Percentiles rank a stretch among this genome's conserved stretches.
phyloP scores from a whole-genome alignment of 2,329 filamentous ascomycete genomes.

The Periconia digitata region DNA sequence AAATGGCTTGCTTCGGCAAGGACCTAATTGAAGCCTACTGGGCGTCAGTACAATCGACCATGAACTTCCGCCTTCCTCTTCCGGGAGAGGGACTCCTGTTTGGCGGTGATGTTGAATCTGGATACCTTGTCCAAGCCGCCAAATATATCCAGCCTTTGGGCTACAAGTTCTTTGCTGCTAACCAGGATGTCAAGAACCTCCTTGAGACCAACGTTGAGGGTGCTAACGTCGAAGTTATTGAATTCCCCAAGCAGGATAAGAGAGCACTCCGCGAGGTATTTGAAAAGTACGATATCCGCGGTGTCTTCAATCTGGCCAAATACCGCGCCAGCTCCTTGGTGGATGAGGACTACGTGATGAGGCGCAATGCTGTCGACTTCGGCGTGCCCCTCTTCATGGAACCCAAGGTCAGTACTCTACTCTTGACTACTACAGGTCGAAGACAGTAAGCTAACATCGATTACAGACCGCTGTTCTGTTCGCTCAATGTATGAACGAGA shows the following conservation, averaged over 20 bases:
- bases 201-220: conserved; percentile 72
- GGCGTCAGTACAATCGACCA: conserved; percentile 91
- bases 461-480: conserved; percentile 88
- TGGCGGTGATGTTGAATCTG: conserved; percentile 76
- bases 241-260: conserved; percentile 97
- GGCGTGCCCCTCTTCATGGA: conserved; percentile 98
- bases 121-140: conserved; percentile 74
- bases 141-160: conserved; percentile 85
- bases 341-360: conserved; percentile 98
- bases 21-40: conserved; percentile 96
- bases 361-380: conserved; percentile 97
- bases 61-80: conserved; percentile 98
- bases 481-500: conserved; percentile 95
- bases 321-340: conserved; percentile 78
- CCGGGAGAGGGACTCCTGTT: conserved; percentile 94
- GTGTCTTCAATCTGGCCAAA: conserved; percentile 92
- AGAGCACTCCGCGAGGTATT: conserved; percentile 91
- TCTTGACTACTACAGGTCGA: not conserved
- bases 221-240: conserved; percentile 81
- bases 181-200: conserved; percentile 76
- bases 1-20: conserved; percentile 98
- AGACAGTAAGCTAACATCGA: conserved; percentile 17
- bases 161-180: conserved; percentile 92
- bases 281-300: conserved; percentile 92
- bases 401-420: conserved; percentile 72